phyloP scores from a whole-genome alignment of 768 basidiomycete genomes.

The Hemileccinum rubropunctum region DNA sequence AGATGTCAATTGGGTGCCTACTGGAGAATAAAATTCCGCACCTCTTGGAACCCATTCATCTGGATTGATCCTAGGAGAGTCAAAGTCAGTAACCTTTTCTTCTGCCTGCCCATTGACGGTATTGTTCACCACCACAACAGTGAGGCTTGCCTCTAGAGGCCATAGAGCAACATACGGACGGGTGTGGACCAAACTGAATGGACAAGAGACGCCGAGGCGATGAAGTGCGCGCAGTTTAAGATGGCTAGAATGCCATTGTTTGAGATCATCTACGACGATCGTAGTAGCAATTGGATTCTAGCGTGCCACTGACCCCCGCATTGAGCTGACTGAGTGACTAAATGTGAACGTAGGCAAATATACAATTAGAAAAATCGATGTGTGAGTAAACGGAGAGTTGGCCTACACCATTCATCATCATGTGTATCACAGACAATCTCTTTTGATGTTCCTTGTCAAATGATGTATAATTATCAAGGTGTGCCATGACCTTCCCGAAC shows the following conservation, averaged over 20 bases:
- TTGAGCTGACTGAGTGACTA: slow-evolving; percentile 73
- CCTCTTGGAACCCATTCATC: slow-evolving; percentile 65
- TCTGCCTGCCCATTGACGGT: slow-evolving; percentile 50
- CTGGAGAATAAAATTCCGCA: not conserved
- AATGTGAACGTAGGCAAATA: slow-evolving; percentile 38
- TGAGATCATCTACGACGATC: slow-evolving; percentile 69
- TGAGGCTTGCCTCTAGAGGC: slow-evolving; percentile 41
- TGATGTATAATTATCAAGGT: slow-evolving; percentile 57
- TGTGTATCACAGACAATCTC: slow-evolving; percentile 76
- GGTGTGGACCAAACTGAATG: too few species aligned
- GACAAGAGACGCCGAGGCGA: too few species aligned
- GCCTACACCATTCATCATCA: slow-evolving; percentile 84
- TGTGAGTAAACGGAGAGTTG: not conserved
- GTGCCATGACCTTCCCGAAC: slow-evolving; percentile 50
- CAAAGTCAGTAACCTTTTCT: slow-evolving; percentile 66
- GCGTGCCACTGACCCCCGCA: slow-evolving; percentile 78
- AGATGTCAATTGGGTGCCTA: not conserved
- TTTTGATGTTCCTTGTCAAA: slow-evolving; percentile 90
- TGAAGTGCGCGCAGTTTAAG: slow-evolving; percentile 60
- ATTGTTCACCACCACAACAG: slow-evolving; percentile 57
- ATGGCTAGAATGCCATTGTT: slow-evolving; percentile 83
- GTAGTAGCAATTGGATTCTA: slow-evolving; percentile 57
- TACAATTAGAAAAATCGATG: too few species aligned
- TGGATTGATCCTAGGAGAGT: slow-evolving; percentile 84
- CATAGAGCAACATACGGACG: slow-evolving; percentile 52